These are phyloP conservation scores for Anthostomella pinea DNA, from an alignment of 2,329 filamentous ascomycete genomes.

Conservation along the genomic window DNA sequence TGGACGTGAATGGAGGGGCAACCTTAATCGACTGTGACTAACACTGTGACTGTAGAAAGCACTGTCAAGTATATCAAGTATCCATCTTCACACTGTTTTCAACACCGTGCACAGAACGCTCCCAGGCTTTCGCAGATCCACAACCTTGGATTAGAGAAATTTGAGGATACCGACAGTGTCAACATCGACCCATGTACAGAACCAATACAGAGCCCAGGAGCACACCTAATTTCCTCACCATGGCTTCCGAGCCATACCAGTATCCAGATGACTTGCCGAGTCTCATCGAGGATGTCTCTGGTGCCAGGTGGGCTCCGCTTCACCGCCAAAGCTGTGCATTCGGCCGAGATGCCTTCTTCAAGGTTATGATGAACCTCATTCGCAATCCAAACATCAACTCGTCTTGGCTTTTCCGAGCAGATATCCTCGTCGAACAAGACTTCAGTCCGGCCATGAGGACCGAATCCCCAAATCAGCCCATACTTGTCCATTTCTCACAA, in stretches of 20 bases:
- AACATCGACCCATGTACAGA: too few relatives aligned
- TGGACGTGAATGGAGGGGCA: slow-evolving; percentile 23
- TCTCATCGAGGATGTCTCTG: slow-evolving; percentile 35
- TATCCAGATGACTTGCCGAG: slow-evolving; percentile 32
- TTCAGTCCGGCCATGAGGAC: slow-evolving; percentile 27
- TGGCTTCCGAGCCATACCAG: slow-evolving; percentile 36
- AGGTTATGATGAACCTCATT: slow-evolving; percentile 71
- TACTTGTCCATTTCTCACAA: slow-evolving; percentile 44
- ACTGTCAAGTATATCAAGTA: too few relatives aligned
- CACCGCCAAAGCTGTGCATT: slow-evolving; percentile 60
- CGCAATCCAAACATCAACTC: slow-evolving; percentile 79
- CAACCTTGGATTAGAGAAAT: too few relatives aligned
- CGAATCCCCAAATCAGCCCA: slow-evolving; percentile 26
- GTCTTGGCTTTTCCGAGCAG: slow-evolving; percentile 73
- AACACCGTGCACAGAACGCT: too few relatives aligned
- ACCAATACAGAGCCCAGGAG: too few relatives aligned
- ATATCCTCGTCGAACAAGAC: slow-evolving; percentile 61
- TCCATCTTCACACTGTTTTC: too few relatives aligned
- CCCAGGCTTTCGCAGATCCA: too few relatives aligned
- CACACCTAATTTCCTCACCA: slow-evolving; percentile 15
- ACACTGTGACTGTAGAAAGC: too few relatives aligned
- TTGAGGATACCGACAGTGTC: neutral
- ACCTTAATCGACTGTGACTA: too few relatives aligned
- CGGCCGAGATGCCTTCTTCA: slow-evolving; percentile 57
- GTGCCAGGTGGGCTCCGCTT: slow-evolving; percentile 50